phyloP scores from a whole-genome alignment of 441 rosid genomes.

The Pelargonium australe region DNA sequence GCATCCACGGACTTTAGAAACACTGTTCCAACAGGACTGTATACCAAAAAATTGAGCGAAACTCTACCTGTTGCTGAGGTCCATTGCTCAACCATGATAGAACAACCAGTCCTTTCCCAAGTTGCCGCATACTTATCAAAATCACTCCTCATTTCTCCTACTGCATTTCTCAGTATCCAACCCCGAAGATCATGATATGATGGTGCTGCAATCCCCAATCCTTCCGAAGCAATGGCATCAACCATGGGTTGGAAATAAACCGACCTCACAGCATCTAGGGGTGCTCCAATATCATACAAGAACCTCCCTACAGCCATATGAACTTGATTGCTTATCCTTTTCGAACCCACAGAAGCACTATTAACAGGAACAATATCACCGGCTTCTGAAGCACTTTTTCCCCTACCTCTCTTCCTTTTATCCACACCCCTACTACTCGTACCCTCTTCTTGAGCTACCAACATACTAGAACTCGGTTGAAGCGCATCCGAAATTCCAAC shows the following conservation, averaged over 20 bases:
- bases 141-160: conserved; percentile 62
- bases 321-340: conserved; percentile 31
- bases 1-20: conserved; percentile 74
- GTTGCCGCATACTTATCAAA: conserved; percentile 29
- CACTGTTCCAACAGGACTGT: conserved; percentile 61
- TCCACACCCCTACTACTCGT: conserved; percentile 34
- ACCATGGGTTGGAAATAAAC: conserved; percentile 60
- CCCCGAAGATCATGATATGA: conserved; percentile 61
- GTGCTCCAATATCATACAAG: conserved; percentile 78
- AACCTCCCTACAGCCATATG: conserved; percentile 59
- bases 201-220: conserved; percentile 39
- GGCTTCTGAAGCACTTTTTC: conserved; percentile 27
- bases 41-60: conserved; percentile 51
- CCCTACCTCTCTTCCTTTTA: conserved; percentile 42
- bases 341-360: conserved; percentile 22
- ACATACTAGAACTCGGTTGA: conserved; percentile 31
- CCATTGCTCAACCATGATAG: conserved; percentile 64
- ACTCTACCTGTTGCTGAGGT: conserved; percentile 39
- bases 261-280: conserved; percentile 57
- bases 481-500: conserved; percentile 18
- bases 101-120: conserved; percentile 75
- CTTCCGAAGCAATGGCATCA: conserved; percentile 54
- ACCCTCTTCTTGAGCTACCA: conserved; percentile 29
- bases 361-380: conserved; percentile 20
- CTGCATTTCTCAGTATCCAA: conserved; percentile 57